These are phyloP conservation scores for Galerina sulciceps DNA, from an alignment of 768 basidiomycete genomes.

Conservation along the genomic window DNA sequence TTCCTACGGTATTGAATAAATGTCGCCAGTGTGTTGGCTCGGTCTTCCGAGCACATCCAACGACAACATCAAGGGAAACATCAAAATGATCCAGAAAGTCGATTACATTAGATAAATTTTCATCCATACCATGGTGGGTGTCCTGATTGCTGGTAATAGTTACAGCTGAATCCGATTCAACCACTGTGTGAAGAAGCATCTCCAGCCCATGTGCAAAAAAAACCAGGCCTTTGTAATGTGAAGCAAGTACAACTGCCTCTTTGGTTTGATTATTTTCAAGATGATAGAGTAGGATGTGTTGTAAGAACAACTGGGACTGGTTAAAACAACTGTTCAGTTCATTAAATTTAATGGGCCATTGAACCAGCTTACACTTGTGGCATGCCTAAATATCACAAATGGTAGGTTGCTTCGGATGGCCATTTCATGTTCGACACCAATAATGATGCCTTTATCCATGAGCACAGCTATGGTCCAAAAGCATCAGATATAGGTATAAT, in stretches of 20 bases:
- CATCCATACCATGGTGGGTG: slow-evolving; percentile 16
- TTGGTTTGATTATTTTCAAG: slow-evolving; percentile 63
- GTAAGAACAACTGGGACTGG: slow-evolving; percentile 92
- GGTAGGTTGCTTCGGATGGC: slow-evolving; percentile 75
- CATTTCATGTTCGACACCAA: slow-evolving; percentile 91
- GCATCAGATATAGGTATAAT: slow-evolving; percentile 3
- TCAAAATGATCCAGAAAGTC: slow-evolving; percentile 97
- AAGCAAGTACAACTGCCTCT: slow-evolving; percentile 86
- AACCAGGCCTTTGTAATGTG: slow-evolving; percentile 84
- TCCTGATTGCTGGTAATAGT: slow-evolving; percentile 36
- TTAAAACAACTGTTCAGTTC: slow-evolving; percentile 3
- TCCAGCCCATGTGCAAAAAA: slow-evolving; percentile 95
- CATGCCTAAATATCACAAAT: slow-evolving; percentile 90
- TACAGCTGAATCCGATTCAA: slow-evolving; percentile 75
- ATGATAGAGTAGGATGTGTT: slow-evolving; percentile 87
- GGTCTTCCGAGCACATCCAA: slow-evolving; percentile 95
- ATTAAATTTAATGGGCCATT: not conserved
- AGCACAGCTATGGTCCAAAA: slow-evolving; percentile 70
- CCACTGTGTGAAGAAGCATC: slow-evolving; percentile 90
- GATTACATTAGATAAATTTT: slow-evolving; percentile 49
- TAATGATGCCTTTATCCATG: slow-evolving; percentile 99
- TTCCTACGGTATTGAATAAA: slow-evolving; percentile 89
- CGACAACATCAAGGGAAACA: slow-evolving; percentile 88
- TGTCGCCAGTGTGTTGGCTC: slow-evolving; percentile 90
- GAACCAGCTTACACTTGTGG: slow-evolving; percentile 72